Evolutionary conservation across 371 early-diverging fungal genomes (phyloP).

Genomic region (Haplosporangium sp.): DNA sequence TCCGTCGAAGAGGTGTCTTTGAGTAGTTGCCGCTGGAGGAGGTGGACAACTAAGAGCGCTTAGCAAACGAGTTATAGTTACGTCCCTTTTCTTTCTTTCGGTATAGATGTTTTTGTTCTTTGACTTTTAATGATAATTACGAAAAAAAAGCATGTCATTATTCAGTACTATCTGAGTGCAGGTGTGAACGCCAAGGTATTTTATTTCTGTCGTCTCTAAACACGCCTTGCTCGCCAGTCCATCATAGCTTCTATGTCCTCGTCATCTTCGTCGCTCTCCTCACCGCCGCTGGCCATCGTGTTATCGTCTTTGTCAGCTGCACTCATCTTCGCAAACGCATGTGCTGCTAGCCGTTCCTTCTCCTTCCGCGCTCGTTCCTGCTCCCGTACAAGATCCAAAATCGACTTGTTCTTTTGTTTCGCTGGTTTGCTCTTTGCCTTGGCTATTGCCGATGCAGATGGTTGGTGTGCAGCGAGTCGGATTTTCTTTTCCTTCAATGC

Average conservation of each 20-base stretch:
- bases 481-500: conserved; percentile 44
- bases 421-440: conserved; percentile 14
- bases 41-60: not conserved
- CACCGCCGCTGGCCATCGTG: conserved; percentile 28
- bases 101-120: conserved; percentile 6
- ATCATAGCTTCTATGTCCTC: conserved; percentile 56
- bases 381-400: conserved; percentile 52
- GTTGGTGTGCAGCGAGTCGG: conserved; percentile 5
- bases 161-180: not conserved
- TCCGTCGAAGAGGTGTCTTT: conserved; percentile 10
- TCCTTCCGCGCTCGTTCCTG: conserved; percentile 46
- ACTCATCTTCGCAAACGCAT: conserved; percentile 22
- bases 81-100: conserved; percentile 7
- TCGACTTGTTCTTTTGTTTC: conserved; percentile 41
- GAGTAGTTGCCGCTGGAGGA: conserved; percentile 6
- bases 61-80: conserved; percentile 6
- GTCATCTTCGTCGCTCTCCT: conserved; percentile 39
- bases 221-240: conserved; percentile 54
- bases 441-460: not conserved
- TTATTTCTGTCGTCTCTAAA: conserved; percentile 6
- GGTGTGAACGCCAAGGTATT: not conserved
- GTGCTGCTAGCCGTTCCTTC: conserved; percentile 39
- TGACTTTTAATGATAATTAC: not conserved
- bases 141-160: not conserved
- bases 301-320: conserved; percentile 14